Evolutionary conservation across 1,284 basidiomycete genomes (phyloP), one percentile per base, ranked within the genome.

Genomic region (Trichosporon faecale): DNA sequence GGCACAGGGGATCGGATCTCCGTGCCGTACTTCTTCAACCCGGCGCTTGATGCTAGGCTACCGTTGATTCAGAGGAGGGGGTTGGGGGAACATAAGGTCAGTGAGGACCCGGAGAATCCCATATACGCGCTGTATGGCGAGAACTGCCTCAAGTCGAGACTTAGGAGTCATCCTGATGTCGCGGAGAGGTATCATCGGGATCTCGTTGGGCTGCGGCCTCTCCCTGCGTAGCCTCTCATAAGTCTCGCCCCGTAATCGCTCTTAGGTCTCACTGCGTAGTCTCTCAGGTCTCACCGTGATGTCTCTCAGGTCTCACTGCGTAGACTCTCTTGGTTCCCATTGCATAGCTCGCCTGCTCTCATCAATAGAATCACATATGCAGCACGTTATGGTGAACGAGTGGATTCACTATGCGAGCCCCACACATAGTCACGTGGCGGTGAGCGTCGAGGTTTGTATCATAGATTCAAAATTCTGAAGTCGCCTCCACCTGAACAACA

Each of bases 11-110:
- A 74, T 64, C 68, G 71, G 9, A 68, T 72, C 18, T 55, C 40
- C 16, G 65, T 72, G 25, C 68, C 71, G 25, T 70, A 61, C 67
- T 72, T 72, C 65, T 72, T 72, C 67, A 72, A 72, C 65, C 71
- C 71, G 1, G 69, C 66, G 0, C 67, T 72, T 14, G 71, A 72
- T 55, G 71, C 71, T 2, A 46, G 16, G 18, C 23, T 72, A 16
- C 71, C 71, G 1, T 25, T 69, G 3, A 35, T 72, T 2, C 21
- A 37, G 12, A 35, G 37, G 16, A 27, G 14, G 16, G 66, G 52
- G n/a, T 60, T 33, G n/a, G 37, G 16, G 21, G 69, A 40, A 2
- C 23, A 55, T 6, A 52, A 65, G 7, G 67, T 67, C 4, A 44
- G 65, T 3, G 35, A 57, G 27, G 72, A 73, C 35, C 65, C 67